Conservation (phyloP, 202 grass and related monocot genomes). For the Panicum hallii region DNA sequence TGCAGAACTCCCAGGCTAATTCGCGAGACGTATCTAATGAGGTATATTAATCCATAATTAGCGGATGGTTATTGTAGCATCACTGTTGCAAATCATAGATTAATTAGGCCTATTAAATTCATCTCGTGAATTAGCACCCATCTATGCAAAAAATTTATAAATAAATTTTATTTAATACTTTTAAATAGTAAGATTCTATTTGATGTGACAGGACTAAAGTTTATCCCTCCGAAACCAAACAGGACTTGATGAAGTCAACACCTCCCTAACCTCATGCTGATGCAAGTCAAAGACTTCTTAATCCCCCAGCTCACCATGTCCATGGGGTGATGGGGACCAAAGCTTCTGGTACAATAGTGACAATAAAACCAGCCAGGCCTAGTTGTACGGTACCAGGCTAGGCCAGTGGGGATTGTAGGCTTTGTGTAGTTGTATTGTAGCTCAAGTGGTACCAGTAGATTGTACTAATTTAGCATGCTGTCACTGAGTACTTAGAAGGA, state of each 20-base stretch:
- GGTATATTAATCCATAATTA: too few relatives aligned
- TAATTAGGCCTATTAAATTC: too few relatives aligned
- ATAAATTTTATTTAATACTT: too few relatives aligned
- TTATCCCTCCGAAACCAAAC: too few relatives aligned
- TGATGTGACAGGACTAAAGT: too few relatives aligned
- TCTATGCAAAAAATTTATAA: too few relatives aligned
- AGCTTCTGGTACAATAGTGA: constrained; percentile 10
- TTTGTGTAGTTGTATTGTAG: constrained; percentile 13
- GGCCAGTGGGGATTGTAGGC: neutral
- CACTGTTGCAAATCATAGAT: too few relatives aligned
- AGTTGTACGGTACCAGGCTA: constrained; percentile 5
- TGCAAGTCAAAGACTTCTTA: constrained; percentile 37
- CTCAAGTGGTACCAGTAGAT: constrained; percentile 22
- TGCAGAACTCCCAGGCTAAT: too few relatives aligned
- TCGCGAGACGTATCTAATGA: too few relatives aligned
- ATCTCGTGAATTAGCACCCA: too few relatives aligned
- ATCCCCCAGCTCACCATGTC: constrained; percentile 43
- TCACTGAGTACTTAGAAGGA: constrained; percentile 1
- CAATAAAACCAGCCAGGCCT: constrained; percentile 33
- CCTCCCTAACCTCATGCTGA: constrained; percentile 14
- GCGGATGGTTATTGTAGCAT: too few relatives aligned
- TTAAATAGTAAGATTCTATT: too few relatives aligned
- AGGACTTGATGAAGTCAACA: constrained; percentile 29
- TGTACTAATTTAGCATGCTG: neutral
- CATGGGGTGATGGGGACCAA: constrained; percentile 48